A percentile compares a stretch with the other conserved stretches of the same genome.
Conservation (phyloP, 257 asterid genomes). For the Mitragyna speciosa region DNA sequence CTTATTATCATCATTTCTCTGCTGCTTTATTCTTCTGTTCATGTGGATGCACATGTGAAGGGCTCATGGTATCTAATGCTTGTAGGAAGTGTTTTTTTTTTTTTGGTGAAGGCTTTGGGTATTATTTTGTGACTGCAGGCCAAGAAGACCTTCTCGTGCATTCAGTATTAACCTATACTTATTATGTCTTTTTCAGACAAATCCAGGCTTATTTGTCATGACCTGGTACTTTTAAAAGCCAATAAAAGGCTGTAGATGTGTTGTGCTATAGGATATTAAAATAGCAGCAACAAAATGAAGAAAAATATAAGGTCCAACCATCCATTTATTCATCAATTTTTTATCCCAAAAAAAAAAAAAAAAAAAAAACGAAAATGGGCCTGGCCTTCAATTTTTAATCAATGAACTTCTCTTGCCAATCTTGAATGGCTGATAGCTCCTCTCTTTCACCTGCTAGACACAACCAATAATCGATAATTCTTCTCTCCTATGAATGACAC, state of each 20-base stretch:
- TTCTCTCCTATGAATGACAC: conserved; percentile 54
- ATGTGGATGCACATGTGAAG: neutral
- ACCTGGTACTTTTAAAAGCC: neutral
- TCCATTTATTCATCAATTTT: neutral
- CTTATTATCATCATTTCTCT: too few species aligned
- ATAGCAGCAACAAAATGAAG: neutral
- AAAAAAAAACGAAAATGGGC: neutral
- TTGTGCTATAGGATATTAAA: neutral
- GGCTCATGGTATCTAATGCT: neutral
- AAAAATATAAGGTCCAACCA: conserved; percentile 1
- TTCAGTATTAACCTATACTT: neutral
- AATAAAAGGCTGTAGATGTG: neutral
- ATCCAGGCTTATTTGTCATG: neutral
- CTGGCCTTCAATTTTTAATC: neutral
- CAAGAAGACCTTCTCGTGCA: neutral
- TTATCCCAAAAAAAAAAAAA: too few species aligned
- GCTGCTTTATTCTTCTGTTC: too few species aligned
- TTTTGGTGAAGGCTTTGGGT: too few species aligned
- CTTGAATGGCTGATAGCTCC: neutral
- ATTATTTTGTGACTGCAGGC: neutral
- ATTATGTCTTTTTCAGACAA: too few species aligned
- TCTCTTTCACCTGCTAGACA: too few species aligned
- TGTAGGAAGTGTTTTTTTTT: too few species aligned
- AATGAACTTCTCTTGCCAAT: neutral
- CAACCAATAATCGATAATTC: too few species aligned